A percentile compares a stretch with the other conserved stretches of the same genome.
phyloP scores from a whole-genome alignment of 345 rosid species.

The Theobroma cacao region DNA sequence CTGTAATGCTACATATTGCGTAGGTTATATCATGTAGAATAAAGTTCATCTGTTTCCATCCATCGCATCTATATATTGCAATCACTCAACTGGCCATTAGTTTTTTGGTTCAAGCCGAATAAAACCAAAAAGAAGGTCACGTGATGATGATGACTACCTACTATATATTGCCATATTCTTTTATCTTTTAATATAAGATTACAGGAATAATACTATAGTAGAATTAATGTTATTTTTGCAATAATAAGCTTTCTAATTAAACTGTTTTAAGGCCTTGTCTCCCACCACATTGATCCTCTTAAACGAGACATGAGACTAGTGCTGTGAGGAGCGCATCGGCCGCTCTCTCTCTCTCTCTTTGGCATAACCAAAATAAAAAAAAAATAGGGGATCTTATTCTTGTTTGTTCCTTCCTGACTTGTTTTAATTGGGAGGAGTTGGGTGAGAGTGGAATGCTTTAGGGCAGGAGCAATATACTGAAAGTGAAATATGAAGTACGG shows the following conservation, averaged over 20 bases:
- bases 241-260: too few species aligned
- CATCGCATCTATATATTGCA: background rate
- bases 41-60: background rate
- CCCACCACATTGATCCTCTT: too few species aligned
- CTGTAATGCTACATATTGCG: too few species aligned
- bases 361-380: too few species aligned
- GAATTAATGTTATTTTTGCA: too few species aligned
- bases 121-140: slow-evolving; percentile 2
- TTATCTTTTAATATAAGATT: background rate
- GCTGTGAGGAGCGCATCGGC: too few species aligned
- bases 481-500: slow-evolving; percentile 13
- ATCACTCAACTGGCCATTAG: background rate
- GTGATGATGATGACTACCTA: background rate
- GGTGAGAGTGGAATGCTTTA: background rate
- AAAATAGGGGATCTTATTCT: too few species aligned
- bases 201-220: too few species aligned
- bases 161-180: background rate
- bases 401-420: too few species aligned
- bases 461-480: background rate
- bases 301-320: too few species aligned
- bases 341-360: too few species aligned
- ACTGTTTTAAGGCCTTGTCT: too few species aligned
- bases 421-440: background rate
- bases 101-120: background rate
- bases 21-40: background rate